Evolutionary conservation across 2,329 filamentous ascomycete genomes (phyloP).

Genomic region (Chaetoscypha palmicola): DNA sequence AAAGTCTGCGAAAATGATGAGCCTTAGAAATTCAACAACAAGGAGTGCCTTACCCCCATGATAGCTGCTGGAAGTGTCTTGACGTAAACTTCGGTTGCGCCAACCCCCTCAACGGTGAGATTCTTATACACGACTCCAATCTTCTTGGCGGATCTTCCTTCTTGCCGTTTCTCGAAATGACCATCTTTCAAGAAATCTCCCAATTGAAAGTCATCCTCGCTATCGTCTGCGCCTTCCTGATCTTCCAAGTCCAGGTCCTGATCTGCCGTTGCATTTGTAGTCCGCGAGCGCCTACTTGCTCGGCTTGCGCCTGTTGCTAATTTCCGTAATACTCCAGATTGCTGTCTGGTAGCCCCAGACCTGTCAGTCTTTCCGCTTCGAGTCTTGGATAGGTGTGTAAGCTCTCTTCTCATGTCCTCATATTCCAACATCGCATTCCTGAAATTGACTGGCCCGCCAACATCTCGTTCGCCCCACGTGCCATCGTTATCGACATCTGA

Average conservation of each 20-base stretch:
- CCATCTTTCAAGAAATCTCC: constrained; percentile 66
- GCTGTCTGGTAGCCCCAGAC: constrained; percentile 1
- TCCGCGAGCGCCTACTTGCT: constrained; percentile 14
- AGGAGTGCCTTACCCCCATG: constrained; percentile 40
- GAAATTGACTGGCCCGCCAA: constrained; percentile 46
- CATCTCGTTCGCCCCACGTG: constrained; percentile 57
- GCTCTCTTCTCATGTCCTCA: constrained; percentile 47
- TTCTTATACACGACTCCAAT: constrained; percentile 73
- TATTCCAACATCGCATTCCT: constrained; percentile 52
- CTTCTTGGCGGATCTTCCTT: constrained; percentile 64
- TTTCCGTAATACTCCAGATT: constrained; percentile 11
- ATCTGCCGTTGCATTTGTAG: constrained; percentile 12
- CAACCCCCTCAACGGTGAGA: constrained; percentile 65
- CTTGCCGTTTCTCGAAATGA: constrained; percentile 65
- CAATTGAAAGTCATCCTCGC: constrained; percentile 59
- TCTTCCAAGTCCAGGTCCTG: constrained; percentile 23
- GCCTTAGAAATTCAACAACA: neutral
- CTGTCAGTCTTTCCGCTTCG: constrained; percentile 13
- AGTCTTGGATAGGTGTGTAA: constrained; percentile 45
- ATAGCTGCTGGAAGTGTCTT: constrained; percentile 68
- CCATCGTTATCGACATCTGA: constrained; percentile 33
- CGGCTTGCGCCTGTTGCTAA: constrained; percentile 5
- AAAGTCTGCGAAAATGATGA: constrained; percentile 46
- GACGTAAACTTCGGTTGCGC: constrained; percentile 60
- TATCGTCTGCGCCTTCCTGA: constrained; percentile 34